A percentile compares a stretch with the other conserved stretches of the same genome.
These are phyloP conservation scores for Solanum virginianum DNA, from an alignment of 257 asterid species.

Conservation along the genomic window DNA sequence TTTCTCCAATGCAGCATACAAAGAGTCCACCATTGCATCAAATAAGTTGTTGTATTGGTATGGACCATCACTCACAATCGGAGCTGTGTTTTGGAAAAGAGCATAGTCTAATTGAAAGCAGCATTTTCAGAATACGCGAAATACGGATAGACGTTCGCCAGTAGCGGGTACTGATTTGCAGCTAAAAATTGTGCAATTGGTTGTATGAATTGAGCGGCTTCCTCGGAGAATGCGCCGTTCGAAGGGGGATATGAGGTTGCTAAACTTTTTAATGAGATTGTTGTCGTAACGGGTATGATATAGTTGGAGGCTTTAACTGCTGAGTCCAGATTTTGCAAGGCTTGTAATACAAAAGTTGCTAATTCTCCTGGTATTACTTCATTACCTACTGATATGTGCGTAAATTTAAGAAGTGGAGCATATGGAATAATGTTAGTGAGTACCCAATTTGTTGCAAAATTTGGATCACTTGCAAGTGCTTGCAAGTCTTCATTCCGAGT, in stretches of 20 bases:
- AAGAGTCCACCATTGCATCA: conserved; percentile 33
- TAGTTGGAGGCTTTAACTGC: conserved; percentile 2
- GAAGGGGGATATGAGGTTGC: conserved; percentile 32
- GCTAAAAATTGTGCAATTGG: conserved; percentile 7
- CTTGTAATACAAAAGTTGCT: conserved; percentile 15
- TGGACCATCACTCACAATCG: not conserved
- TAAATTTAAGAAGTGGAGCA: not conserved
- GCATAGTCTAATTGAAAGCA: conserved; percentile 13
- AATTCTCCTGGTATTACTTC: conserved; percentile 29
- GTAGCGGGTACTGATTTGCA: conserved; percentile 9
- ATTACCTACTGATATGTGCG: conserved; percentile 24
- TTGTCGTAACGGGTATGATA: conserved; percentile 18
- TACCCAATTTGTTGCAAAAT: conserved; percentile 25
- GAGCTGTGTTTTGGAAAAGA: not conserved
- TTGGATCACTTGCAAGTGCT: conserved; percentile 6
- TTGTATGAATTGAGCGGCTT: not conserved
- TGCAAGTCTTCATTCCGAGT: conserved; percentile 15
- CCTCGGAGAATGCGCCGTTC: not conserved
- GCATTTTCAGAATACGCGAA: conserved; percentile 19
- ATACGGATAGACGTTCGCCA: conserved; percentile 27
- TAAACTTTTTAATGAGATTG: conserved; percentile 6
- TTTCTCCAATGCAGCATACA: conserved; percentile 30
- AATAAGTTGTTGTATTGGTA: conserved; percentile 25
- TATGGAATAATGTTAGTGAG: conserved; percentile 13
- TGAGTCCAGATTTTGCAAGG: conserved; percentile 22